Percentiles rank a stretch among this genome's conserved stretches.
Conservation (phyloP, 1,284 basidiomycete species). For the Neotropicomus parvogracilis region DNA sequence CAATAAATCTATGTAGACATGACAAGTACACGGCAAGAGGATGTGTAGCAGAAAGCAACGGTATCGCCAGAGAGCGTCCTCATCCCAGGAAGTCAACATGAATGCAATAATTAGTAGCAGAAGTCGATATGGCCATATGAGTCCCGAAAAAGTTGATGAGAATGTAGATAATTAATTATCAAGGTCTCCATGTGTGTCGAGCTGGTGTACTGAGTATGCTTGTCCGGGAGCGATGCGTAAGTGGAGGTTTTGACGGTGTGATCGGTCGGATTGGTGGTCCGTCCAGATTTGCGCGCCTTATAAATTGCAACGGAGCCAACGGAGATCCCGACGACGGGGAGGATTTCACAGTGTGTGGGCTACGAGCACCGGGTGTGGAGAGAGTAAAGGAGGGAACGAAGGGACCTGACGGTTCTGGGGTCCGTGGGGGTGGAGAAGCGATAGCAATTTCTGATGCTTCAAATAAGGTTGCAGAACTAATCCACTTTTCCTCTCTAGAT, state of each 20-base stretch:
- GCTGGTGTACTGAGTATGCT: constrained; percentile 36
- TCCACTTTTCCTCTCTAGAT: constrained; percentile 70
- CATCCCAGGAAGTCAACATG: constrained; percentile 28
- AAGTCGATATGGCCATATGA: constrained; percentile 11
- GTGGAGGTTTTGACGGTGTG: constrained; percentile 41
- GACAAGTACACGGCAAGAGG: constrained; percentile 29
- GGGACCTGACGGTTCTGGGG: constrained; percentile 61
- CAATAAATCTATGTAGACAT: constrained; percentile 18
- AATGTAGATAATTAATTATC: constrained; percentile 19
- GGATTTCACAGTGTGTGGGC: constrained; percentile 43
- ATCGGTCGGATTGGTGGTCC: constrained; percentile 37
- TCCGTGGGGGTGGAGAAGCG: constrained; percentile 54
- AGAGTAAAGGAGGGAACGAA: constrained; percentile 47
- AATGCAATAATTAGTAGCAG: constrained; percentile 32
- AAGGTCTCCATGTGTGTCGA: constrained; percentile 36
- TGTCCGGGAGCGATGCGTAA: constrained; percentile 31
- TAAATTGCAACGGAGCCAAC: constrained; percentile 53
- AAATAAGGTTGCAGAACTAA: constrained; percentile 68
- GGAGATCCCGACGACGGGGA: constrained; percentile 50
- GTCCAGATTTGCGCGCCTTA: constrained; percentile 48
- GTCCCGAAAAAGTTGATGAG: constrained; percentile 18
- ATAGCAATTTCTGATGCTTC: constrained; percentile 47
- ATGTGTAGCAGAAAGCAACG: constrained; percentile 21
- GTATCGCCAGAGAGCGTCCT: constrained; percentile 27
- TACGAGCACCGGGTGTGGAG: constrained; percentile 45